Evolutionary conservation across 257 asterid species (phyloP).

Genomic region (Solanum bulbocastanum): DNA sequence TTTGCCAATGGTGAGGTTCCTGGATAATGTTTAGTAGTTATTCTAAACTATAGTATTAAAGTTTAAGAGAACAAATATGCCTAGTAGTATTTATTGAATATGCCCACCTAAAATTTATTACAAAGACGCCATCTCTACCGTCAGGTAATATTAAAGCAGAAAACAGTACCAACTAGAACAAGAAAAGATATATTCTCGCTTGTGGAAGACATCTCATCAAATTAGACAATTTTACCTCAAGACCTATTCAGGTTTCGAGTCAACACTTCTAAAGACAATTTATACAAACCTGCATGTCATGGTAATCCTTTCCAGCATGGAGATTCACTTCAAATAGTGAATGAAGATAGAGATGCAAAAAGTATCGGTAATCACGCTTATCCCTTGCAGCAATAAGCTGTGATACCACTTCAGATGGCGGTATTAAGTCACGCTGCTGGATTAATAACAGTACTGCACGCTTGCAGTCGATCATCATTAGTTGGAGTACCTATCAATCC

Average conservation of each 20-base stretch:
- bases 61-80: background rate
- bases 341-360: conserved; percentile 70
- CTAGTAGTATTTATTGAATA: background rate
- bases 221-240: background rate
- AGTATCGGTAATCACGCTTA: conserved; percentile 52
- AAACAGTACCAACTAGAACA: background rate
- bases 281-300: conserved; percentile 88
- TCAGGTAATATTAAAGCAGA: background rate
- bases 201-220: background rate
- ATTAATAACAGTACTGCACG: conserved; percentile 70
- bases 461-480: conserved; percentile 86
- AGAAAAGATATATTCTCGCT: background rate
- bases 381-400: conserved; percentile 64
- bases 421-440: conserved; percentile 55
- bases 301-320: conserved; percentile 85
- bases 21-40: background rate
- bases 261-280: background rate
- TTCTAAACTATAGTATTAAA: background rate
- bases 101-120: background rate
- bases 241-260: background rate
- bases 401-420: conserved; percentile 80
- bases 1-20: background rate
- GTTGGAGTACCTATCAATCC: conserved; percentile 74
- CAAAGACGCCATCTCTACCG: background rate
- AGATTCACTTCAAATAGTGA: conserved; percentile 62